Evolutionary conservation across 257 asterid genomes (phyloP).

Genomic region (Voacanga thouarsii): DNA sequence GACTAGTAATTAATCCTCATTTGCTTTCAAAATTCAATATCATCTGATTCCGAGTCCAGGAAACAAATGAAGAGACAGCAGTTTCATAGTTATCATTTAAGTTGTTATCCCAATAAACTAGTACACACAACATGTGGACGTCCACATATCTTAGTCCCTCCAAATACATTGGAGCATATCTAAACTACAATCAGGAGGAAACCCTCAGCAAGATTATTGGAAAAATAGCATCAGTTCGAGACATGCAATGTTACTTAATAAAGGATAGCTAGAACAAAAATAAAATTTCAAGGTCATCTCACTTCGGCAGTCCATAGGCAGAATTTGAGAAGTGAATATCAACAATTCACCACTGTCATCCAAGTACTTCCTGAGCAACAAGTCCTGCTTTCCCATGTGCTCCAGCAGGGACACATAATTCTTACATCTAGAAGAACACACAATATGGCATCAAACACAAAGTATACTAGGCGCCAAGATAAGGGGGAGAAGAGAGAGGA

Average conservation of each 20-base stretch:
- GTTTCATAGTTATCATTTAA: not conserved
- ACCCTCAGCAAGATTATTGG: not conserved
- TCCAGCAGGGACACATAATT: constrained; percentile 45
- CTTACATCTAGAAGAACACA: constrained; percentile 33
- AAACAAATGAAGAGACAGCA: not conserved
- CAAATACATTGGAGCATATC: not conserved
- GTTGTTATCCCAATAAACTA: not conserved
- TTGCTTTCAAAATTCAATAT: not conserved
- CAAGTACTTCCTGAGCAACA: constrained; percentile 45
- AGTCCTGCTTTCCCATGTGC: constrained; percentile 27
- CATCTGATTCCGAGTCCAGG: too few species aligned
- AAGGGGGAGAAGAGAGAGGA: not conserved
- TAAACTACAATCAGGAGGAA: not conserved
- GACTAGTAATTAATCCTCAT: not conserved
- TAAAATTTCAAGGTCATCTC: constrained; percentile 11
- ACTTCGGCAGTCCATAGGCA: constrained; percentile 53
- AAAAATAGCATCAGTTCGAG: not conserved
- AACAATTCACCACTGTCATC: constrained; percentile 50
- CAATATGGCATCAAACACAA: not conserved
- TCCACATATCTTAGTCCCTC: not conserved
- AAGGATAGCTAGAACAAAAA: not conserved
- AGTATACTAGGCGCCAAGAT: too few species aligned
- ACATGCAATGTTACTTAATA: not conserved
- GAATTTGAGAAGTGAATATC: constrained; percentile 53
- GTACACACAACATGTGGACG: not conserved